phyloP scores from a whole-genome alignment of 768 basidiomycete genomes.

The Amanita brunnescens region DNA sequence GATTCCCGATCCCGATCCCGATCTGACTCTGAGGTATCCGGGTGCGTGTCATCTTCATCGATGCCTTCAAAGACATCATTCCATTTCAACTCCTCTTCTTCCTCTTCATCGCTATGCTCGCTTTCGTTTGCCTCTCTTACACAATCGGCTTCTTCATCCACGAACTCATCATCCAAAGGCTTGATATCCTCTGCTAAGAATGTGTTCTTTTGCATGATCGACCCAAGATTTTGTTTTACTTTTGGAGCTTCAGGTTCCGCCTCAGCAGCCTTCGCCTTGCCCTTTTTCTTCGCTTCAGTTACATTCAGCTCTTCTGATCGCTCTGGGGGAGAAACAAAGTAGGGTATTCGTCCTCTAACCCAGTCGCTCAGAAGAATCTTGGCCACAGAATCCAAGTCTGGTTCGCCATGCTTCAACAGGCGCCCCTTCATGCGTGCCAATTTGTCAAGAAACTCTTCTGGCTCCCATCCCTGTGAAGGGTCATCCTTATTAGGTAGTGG shows the following conservation, averaged over 20 bases:
- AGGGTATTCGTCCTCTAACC: constrained; percentile 96
- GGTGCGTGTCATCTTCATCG: constrained; percentile 21
- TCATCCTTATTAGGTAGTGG: constrained; percentile 52
- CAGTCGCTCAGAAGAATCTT: constrained; percentile 95
- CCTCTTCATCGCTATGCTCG: constrained; percentile 28
- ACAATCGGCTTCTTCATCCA: constrained; percentile 32
- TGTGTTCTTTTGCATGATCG: constrained; percentile 82
- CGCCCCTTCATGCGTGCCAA: constrained; percentile 90
- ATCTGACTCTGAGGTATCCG: constrained; percentile 16
- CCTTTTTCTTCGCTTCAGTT: constrained; percentile 52
- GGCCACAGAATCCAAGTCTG: constrained; percentile 84
- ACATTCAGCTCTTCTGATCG: constrained; percentile 61
- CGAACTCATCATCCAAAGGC: constrained; percentile 47
- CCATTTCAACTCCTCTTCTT: constrained; percentile 61
- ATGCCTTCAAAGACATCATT: constrained; percentile 76
- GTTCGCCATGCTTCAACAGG: constrained; percentile 89
- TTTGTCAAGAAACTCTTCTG: constrained; percentile 74
- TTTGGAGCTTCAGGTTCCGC: constrained; percentile 37
- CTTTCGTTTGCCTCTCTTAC: constrained; percentile 28
- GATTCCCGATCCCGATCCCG: constrained; percentile 1
- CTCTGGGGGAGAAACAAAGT: constrained; percentile 90
- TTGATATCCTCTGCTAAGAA: constrained; percentile 81
- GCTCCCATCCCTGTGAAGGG: constrained; percentile 46
- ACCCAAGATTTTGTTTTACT: constrained; percentile 81
- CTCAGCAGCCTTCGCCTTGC: constrained; percentile 43